These are phyloP conservation scores for Terana coerulea DNA, from an alignment of 768 basidiomycete species.

Conservation along the genomic window DNA sequence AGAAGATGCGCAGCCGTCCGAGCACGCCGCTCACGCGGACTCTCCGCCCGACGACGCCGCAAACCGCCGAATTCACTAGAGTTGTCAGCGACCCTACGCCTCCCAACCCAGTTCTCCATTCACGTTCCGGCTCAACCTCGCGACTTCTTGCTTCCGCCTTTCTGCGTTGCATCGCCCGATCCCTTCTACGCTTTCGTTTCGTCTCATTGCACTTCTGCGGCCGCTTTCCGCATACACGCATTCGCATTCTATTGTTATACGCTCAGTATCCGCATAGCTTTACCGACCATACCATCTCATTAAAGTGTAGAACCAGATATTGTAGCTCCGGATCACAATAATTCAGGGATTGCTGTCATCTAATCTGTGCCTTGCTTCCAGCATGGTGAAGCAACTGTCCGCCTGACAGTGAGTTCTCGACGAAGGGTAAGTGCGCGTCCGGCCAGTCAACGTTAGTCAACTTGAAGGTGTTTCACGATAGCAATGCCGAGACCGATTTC, in stretches of 20 bases:
- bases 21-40: slow-evolving; percentile 8
- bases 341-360: no score
- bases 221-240: neutral
- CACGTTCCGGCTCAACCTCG: neutral
- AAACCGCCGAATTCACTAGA: slow-evolving; percentile 6
- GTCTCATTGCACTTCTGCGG: neutral
- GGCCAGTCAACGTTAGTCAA: no score
- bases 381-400: no score
- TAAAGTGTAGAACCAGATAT: neutral
- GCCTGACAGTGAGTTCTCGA: no score
- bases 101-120: neutral
- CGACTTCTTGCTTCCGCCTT: neutral
- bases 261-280: neutral
- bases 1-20: slow-evolving; percentile 18
- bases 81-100: no score
- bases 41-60: slow-evolving; percentile 11
- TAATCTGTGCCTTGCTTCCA: no score
- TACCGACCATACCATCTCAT: neutral
- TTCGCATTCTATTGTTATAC: neutral
- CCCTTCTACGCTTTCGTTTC: neutral
- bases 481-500: no score
- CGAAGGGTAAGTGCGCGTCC: no score
- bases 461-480: no score
- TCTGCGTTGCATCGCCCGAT: neutral
- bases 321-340: no score